These are phyloP conservation scores for Neurospora terricola DNA, from an alignment of 495 filamentous ascomycete genomes.

Conservation along the genomic window DNA sequence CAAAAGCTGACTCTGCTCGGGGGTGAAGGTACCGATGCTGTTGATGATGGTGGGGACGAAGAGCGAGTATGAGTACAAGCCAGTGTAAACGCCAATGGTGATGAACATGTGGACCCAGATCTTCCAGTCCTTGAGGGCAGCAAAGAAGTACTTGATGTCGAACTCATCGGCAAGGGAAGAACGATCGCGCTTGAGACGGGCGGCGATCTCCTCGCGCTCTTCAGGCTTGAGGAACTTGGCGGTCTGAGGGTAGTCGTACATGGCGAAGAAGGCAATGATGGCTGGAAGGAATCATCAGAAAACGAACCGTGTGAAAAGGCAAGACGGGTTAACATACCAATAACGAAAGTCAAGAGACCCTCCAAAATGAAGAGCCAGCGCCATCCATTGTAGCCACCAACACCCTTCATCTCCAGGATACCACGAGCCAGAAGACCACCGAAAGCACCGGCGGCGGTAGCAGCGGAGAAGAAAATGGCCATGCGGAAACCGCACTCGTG, in stretches of 20 bases:
- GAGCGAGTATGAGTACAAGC: constrained; percentile 58
- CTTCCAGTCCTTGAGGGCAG: constrained; percentile 68
- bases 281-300: constrained; percentile 23
- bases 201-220: constrained; percentile 58
- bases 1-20: constrained; percentile 48
- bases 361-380: constrained; percentile 71
- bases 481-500: constrained; percentile 55
- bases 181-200: constrained; percentile 56
- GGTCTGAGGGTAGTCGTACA: constrained; percentile 69
- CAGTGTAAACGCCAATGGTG: constrained; percentile 41
- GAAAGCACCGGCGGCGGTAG: constrained; percentile 68
- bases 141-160: constrained; percentile 62
- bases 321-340: constrained; percentile 33
- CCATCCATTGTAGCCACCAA: constrained; percentile 58
- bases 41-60: constrained; percentile 59
- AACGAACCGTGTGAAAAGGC: no score
- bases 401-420: constrained; percentile 54
- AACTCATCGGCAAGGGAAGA: constrained; percentile 72
- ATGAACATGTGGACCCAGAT: constrained; percentile 50
- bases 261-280: constrained; percentile 55
- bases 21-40: constrained; percentile 42
- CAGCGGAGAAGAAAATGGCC: constrained; percentile 78
- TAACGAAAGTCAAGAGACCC: constrained; percentile 56
- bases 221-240: constrained; percentile 59
- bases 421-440: constrained; percentile 65